Evolutionary conservation across 1,139 yeast species (phyloP).

Genomic region (Williopsis jadinii): DNA sequence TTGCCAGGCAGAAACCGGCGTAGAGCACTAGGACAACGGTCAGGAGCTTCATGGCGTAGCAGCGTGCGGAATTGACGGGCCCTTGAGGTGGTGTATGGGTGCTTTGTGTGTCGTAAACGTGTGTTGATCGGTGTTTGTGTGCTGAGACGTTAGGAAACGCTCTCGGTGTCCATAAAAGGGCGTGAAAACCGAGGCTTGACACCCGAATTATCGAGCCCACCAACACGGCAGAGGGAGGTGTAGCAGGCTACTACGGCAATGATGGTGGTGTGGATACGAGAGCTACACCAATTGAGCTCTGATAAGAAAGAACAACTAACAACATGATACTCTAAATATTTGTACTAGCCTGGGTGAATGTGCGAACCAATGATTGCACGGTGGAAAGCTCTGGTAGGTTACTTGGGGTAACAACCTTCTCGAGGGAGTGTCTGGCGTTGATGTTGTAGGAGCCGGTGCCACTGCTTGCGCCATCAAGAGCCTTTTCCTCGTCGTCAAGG

Average conservation of each 20-base stretch:
- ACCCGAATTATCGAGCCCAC: too few species aligned
- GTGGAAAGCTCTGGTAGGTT: slow-evolving; percentile 16
- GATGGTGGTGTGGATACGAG: too few species aligned
- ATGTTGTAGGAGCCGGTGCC: slow-evolving; percentile 1
- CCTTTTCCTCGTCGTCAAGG: slow-evolving; percentile 27
- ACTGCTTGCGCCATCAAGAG: slow-evolving; percentile 20
- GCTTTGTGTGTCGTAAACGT: too few species aligned
- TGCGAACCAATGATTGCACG: slow-evolving; percentile 14
- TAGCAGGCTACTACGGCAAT: too few species aligned
- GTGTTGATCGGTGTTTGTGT: too few species aligned
- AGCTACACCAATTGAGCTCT: too few species aligned
- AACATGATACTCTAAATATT: not conserved
- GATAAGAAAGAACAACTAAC: not conserved
- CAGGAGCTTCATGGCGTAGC: slow-evolving; percentile 3
- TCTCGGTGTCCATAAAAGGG: too few species aligned
- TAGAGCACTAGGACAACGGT: slow-evolving; percentile 3
- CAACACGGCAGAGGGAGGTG: too few species aligned
- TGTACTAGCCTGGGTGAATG: slow-evolving; percentile 33
- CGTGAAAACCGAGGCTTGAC: too few species aligned
- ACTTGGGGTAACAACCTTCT: slow-evolving; percentile 12
- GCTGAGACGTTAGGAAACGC: too few species aligned
- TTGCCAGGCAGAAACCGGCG: slow-evolving; percentile 4
- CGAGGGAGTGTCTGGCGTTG: slow-evolving; percentile 9
- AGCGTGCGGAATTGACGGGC: too few species aligned
- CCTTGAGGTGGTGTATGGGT: too few species aligned